phyloP scores from a whole-genome alignment of 805 yeast genomes.

The Metschnikowia lochheadii region DNA sequence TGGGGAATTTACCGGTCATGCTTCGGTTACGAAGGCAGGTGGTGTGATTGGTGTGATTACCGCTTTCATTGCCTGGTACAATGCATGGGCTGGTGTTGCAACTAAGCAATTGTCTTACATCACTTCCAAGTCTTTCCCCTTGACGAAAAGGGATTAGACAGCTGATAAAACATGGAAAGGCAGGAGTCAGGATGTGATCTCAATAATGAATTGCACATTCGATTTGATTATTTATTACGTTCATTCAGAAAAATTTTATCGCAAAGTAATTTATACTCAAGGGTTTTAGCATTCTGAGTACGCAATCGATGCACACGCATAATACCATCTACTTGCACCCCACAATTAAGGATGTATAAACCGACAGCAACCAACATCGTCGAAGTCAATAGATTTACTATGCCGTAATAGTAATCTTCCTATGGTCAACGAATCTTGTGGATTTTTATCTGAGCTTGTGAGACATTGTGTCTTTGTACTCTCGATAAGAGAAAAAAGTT shows the following conservation, averaged over 20 bases:
- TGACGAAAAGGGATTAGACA: background rate
- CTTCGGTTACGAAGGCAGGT: constrained; percentile 13
- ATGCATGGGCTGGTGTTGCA: constrained; percentile 19
- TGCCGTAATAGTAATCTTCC: no score
- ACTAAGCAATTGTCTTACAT: constrained; percentile 15
- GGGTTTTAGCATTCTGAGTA: background rate
- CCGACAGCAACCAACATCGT: background rate
- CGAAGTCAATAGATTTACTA: no score
- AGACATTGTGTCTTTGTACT: no score
- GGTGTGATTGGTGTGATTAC: constrained; percentile 15
- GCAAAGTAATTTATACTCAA: background rate
- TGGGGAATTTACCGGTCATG: constrained; percentile 43
- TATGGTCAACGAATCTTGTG: no score
- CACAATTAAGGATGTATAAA: background rate
- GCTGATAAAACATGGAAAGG: background rate
- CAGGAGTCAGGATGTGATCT: background rate
- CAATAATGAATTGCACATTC: background rate
- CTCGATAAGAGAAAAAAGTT: no score
- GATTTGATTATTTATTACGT: background rate
- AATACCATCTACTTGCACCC: background rate
- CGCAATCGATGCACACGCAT: background rate
- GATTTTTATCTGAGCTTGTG: no score
- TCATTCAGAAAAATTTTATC: background rate
- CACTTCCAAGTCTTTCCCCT: constrained; percentile 4
- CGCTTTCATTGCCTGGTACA: constrained; percentile 16